Evolutionary conservation across 306 rosid genomes (phyloP).

Genomic region (Quercus engelmannii): DNA sequence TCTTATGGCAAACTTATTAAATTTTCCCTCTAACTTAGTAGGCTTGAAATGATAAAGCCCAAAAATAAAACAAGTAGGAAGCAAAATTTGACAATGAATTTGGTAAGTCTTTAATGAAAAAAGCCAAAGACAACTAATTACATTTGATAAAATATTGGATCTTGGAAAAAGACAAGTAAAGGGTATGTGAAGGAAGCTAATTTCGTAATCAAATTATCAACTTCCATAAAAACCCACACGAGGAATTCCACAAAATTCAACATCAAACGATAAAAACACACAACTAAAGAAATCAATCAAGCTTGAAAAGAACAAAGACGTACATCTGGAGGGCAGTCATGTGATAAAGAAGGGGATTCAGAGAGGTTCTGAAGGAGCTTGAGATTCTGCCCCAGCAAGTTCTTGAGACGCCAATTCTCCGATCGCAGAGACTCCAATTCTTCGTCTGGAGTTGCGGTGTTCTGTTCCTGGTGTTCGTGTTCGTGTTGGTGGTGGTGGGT

Average conservation of each 20-base stretch:
- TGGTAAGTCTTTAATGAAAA: too few species aligned
- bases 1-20: too few species aligned
- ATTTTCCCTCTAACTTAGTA: too few species aligned
- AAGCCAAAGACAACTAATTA: too few species aligned
- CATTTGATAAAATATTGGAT: not conserved
- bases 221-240: not conserved
- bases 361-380: constrained; percentile 65
- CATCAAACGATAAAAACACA: not conserved
- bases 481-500: constrained; percentile 40
- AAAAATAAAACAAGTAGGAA: too few species aligned
- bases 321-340: constrained; percentile 89
- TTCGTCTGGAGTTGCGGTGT: constrained; percentile 16
- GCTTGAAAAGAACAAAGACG: not conserved
- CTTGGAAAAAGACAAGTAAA: not conserved
- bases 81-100: too few species aligned
- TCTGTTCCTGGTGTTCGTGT: not conserved
- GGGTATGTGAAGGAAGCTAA: not conserved
- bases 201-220: not conserved
- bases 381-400: constrained; percentile 65
- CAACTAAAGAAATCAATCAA: not conserved
- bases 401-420: constrained; percentile 75
- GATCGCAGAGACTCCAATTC: constrained; percentile 57
- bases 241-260: not conserved
- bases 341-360: constrained; percentile 50
- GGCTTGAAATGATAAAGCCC: not conserved